Base-by-base conservation (phyloP, 352 stramenopile species). In the Globisporangium irregulare region DNA sequence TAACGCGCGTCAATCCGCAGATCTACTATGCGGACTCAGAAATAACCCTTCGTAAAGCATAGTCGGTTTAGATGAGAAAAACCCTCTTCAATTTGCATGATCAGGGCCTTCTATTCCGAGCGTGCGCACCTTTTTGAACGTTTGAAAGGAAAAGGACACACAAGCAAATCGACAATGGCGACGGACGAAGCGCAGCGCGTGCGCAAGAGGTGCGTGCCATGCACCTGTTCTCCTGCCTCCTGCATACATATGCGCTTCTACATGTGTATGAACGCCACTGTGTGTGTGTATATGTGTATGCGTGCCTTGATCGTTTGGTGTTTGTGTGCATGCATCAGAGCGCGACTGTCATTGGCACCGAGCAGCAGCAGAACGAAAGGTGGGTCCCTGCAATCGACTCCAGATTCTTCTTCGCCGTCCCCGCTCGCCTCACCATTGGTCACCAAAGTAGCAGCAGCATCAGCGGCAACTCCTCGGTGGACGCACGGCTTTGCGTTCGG, bases 1-100 rank as follows among this genome's bases (percentile, higher is more conserved):
- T 91, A 59, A 92, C 84, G 29, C 54, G 66, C 59, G 83, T 93
- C 59, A 20, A 53, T 1, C 51, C 59, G 2, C 41, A n/a, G n/a
- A 32, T 22, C 9, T 62, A 62, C 9, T 62, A 62, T 60, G 27
- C 18, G 25, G 43, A 51, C 43, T 51, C 43, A 8, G 43, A 51
- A n/a, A 51, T 7, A 51, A 24, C 18, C 43, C 10, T 4, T 51
- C 18, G 15, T 4, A 22, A 24, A 24, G 43, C 18, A 51, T 51
- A 51, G 20, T 51, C n/a, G 15, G 15, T 3, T 20, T 2, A 9
- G 41, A 50, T 50, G 4, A 3, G 15, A 10, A 51, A 38, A 38
- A 38, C 7, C 5, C 41, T 50, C 43, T 51, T 12, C 43, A 24
- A 12, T 12, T 51, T 51, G 18, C 43, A 51, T 51, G 43, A 51